phyloP scores from a whole-genome alignment of 1,284 basidiomycete genomes.

The Sanghuangporus weigelae region DNA sequence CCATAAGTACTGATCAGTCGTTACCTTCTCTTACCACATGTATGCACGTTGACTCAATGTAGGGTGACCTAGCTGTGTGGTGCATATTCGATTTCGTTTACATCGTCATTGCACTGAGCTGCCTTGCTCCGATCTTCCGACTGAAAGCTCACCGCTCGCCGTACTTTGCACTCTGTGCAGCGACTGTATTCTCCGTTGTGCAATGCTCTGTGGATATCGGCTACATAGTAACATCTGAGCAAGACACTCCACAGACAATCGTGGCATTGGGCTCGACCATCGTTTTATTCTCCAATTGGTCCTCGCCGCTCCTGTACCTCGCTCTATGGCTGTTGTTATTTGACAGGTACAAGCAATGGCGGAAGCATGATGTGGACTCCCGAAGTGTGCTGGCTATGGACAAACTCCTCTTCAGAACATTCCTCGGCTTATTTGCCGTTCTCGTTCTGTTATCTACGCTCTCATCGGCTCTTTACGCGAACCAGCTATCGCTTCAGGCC shows the following conservation, averaged over 20 bases:
- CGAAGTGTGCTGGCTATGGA: neutral
- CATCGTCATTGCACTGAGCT: constrained; percentile 1
- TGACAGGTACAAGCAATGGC: neutral
- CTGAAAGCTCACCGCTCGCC: neutral
- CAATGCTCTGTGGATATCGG: neutral
- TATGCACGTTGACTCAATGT: neutral
- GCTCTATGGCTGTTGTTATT: neutral
- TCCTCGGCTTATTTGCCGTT: neutral
- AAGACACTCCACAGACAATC: neutral
- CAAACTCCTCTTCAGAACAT: neutral
- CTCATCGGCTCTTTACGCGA: neutral
- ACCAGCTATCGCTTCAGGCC: neutral
- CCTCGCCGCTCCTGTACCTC: constrained; percentile 6
- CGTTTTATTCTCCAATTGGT: constrained; percentile 11
- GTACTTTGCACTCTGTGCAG: neutral
- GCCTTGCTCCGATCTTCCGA: neutral
- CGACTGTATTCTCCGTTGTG: constrained; percentile 3
- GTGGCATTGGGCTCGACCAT: neutral
- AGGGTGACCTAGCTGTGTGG: constrained; percentile 10
- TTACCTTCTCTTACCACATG: neutral
- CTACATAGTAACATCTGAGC: neutral
- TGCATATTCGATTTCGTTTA: constrained; percentile 10
- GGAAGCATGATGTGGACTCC: neutral
- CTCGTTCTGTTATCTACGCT: neutral
- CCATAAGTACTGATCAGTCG: neutral